Evolutionary conservation across 1,284 basidiomycete genomes (phyloP), one percentile per base, ranked within the genome.

Genomic region (Rhodotorula sp.): DNA sequence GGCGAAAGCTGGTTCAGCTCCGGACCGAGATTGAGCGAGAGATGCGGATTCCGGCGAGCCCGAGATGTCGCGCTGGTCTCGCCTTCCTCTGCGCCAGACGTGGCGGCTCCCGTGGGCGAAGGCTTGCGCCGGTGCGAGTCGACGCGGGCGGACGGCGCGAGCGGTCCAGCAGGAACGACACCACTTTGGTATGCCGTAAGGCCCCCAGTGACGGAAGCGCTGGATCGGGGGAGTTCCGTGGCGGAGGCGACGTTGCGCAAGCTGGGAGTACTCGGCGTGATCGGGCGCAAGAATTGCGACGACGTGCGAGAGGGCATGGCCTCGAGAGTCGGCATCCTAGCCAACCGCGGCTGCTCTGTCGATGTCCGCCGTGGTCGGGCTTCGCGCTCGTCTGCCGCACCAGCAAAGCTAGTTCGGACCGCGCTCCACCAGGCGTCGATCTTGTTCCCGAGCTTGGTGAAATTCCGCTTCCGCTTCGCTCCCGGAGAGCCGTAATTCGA

Each of bases 391-490:
- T 67, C 66, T 29, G n/a, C 12, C 3, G 62, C 60, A 10, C 62
- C 63, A 2, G 62, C 60, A 53, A 79, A 79, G 68, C 77, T 78
- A n/a, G 77, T 72, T 17, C 78, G 67, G 6, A 80, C 79, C 4
- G 78, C 77, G n/a, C 67, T 75, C 79, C 79, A 80, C 79, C 79
- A 80, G 2, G 78, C 74, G 57, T 80, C 79, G 59, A 80, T 80
- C 66, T 78, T 78, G 60, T 70, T 71, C 17, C 76, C 79, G 26
- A 78, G 70, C 64, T 76, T 76, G 42, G 62, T 61, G 46, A 78
- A 75, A 67, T 79, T 79, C 37, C 74, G 68, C 55, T 91, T 87
- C 77, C 91, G 91, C 81, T 95, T 94, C 66, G 95, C 91, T 72
- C 69, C 72, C 3, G 70, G 71, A 12, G 73, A 68, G 20, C 69